Base-by-base conservation (phyloP, 192 early-diverging fungal species). In the Coemansia sp. region DNA sequence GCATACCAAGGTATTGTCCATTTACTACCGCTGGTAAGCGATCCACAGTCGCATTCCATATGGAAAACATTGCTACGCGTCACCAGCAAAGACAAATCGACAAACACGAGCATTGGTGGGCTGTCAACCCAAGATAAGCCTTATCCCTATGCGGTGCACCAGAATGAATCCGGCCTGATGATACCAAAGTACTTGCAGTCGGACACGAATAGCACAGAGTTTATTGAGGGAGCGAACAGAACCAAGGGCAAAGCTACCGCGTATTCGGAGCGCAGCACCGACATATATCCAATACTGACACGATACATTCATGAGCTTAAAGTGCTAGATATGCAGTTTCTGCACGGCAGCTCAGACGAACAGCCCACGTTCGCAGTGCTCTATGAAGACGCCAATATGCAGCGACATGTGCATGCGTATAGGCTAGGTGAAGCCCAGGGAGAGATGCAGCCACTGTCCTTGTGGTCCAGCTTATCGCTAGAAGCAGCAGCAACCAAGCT, bases 1-100 rank as follows among this genome's bases (percentile, higher is more conserved):
- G 47, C 82, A 23, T 91, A 89, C 68, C 82, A 87, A 49, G 89
- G 90, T 0, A 57, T 84, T 3, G 63, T 91, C 26, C 86, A 87
- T 35, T 61, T 89, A 7, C 69, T 92, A 10, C 81, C 83, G 8
- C 58, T 91, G 55, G 59, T 21, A 2, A 59, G 63, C 5, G n/a
- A 20, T 9, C 38, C 40, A 20, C 21, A 53, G n/a, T 18, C 46
- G 19, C 8, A 39, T 8, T 48, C 46, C 23, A 35, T 33, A 10
- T 57, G 50, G 59, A 57, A 61, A 42, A 37, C 42, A 43, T 7
- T 55, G 37, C 15, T 60, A 39, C 45, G 49, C 5, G n/a, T 4
- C 0, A 40, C 28, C 28, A 7, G 15, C 49, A 31, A 6, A 31
- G 31, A 16, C 15, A 7, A 8, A 7, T 1, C 5, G 30, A n/a